Percentiles rank a stretch among this genome's conserved stretches.
phyloP scores from a whole-genome alignment of 352 stramenopile species.

The Thraustochytrium sp. region DNA sequence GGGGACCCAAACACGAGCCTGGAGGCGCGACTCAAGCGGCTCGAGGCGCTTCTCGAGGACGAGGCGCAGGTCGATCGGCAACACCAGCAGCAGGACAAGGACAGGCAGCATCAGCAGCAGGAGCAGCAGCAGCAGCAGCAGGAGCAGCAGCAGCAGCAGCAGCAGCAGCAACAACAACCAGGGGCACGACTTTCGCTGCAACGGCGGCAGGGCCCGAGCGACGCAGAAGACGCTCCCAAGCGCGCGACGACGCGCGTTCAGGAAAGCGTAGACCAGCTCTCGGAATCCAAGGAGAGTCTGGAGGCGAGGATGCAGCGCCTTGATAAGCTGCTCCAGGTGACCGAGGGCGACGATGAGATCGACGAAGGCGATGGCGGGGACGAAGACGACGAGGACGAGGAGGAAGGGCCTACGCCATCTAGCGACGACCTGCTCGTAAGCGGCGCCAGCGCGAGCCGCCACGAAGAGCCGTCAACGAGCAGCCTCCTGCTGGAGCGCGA shows the following conservation, averaged over 20 bases:
- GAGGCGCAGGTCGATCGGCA: too few species aligned
- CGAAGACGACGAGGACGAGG: not conserved
- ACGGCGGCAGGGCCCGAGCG: too few species aligned
- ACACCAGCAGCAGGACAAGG: not conserved
- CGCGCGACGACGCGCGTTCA: not conserved
- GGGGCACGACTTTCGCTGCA: too few species aligned
- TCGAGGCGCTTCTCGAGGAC: not conserved
- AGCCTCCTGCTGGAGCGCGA: too few species aligned
- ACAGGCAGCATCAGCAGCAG: not conserved
- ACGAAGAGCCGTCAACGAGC: too few species aligned
- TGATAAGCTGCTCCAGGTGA: not conserved
- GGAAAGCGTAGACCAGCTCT: not conserved
- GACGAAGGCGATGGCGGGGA: not conserved
- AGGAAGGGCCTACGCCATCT: too few species aligned
- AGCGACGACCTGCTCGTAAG: too few species aligned
- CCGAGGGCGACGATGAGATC: not conserved
- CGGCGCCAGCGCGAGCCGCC: too few species aligned
- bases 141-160: too few species aligned
- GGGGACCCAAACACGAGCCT: constrained; percentile 25
- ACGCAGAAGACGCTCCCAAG: too few species aligned
- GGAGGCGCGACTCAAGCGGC: constrained; percentile 11
- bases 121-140: not conserved
- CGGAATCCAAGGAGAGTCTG: not conserved
- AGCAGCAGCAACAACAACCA: too few species aligned
- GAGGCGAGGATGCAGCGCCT: constrained; percentile 27